A percentile compares a stretch with the other conserved stretches of the same genome.
Conservation (phyloP, 2,329 filamentous ascomycete species). For the Cladobotryum protrusum region DNA sequence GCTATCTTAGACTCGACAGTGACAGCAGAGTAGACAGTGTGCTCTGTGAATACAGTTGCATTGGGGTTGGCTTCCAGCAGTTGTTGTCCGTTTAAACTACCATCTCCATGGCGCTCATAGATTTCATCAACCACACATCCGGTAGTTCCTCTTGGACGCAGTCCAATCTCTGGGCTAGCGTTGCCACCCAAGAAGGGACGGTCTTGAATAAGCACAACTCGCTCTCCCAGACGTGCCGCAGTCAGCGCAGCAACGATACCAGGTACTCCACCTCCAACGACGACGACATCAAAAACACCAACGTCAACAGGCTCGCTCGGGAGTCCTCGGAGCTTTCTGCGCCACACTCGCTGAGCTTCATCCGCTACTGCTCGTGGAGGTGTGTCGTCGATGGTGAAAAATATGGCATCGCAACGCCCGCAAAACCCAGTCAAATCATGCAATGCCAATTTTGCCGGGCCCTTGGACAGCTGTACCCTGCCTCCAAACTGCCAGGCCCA, state of each 20-base stretch:
- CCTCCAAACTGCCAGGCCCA: slow-evolving; percentile 2
- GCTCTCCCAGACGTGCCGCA: slow-evolving; percentile 1
- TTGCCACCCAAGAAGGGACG: slow-evolving; percentile 2
- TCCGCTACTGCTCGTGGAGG: not conserved
- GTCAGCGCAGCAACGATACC: not conserved
- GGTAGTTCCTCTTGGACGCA: not conserved
- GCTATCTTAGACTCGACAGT: not conserved
- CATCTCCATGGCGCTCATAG: slow-evolving; percentile 4
- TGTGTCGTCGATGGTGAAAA: not conserved
- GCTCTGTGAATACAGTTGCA: not conserved
- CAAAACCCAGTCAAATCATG: slow-evolving; percentile 4
- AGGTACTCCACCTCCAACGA: slow-evolving; percentile 1
- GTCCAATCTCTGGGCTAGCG: slow-evolving; percentile 5
- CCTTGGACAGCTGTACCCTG: not conserved
- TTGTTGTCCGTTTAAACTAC: not conserved
- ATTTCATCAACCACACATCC: not conserved
- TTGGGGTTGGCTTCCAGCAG: not conserved
- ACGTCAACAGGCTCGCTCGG: not conserved
- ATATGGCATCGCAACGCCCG: slow-evolving; percentile 1
- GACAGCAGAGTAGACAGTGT: not conserved
- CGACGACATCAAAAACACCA: slow-evolving; percentile 1
- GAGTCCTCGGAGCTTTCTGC: not conserved
- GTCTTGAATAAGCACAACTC: slow-evolving; percentile 1
- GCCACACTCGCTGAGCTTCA: not conserved
- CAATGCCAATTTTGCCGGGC: not conserved